Conservation (phyloP, 2,329 filamentous ascomycete genomes). For the Gnomoniopsis smithogilvyi region DNA sequence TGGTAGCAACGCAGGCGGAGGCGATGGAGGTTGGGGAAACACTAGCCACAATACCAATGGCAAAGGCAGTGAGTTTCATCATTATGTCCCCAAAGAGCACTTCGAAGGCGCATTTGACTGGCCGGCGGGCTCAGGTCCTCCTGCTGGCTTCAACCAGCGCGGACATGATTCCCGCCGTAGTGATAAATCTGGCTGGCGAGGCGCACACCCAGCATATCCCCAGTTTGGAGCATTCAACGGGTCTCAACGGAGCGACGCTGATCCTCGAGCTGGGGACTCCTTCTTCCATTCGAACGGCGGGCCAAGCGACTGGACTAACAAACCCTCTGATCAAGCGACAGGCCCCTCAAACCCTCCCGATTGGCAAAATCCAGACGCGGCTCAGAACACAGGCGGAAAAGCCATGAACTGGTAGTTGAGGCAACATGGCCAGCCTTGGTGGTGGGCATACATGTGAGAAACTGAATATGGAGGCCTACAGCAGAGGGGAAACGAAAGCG, state of each 20-base stretch:
- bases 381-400: constrained; percentile 8
- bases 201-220: neutral
- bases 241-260: neutral
- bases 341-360: neutral
- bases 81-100: neutral
- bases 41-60: neutral
- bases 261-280: neutral
- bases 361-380: neutral
- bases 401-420: constrained; percentile 11
- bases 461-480: neutral
- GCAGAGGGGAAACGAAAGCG: neutral
- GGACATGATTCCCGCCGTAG: neutral
- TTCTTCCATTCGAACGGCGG: neutral
- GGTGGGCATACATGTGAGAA: neutral
- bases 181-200: neutral
- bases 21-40: constrained; percentile 1
- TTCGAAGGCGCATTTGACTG: constrained; percentile 4
- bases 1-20: neutral
- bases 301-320: neutral
- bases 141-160: neutral
- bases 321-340: constrained; percentile 7
- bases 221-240: neutral
- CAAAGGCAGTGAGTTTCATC: neutral
- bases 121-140: neutral
- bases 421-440: constrained; percentile 1